Evolutionary conservation across 2,329 filamentous ascomycete species (phyloP).

Genomic region (Colletotrichum cuscutae): DNA sequence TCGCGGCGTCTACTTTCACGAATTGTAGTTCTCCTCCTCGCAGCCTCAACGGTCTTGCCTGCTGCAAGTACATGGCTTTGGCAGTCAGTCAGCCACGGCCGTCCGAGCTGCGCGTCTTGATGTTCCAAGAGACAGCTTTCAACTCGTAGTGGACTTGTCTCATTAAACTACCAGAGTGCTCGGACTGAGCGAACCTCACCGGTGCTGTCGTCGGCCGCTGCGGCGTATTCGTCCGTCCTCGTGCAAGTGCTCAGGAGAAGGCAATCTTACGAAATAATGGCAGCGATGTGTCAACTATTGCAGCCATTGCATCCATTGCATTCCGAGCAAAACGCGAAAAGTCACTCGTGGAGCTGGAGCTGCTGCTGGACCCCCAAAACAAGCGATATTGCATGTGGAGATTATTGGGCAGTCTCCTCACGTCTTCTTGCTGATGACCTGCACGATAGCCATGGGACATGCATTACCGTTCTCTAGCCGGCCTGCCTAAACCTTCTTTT

Average conservation of each 20-base stretch:
- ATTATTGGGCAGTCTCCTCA: constrained; percentile 28
- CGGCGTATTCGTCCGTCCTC: constrained; percentile 4
- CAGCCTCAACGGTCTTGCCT: constrained; percentile 17
- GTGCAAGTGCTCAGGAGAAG: constrained; percentile 26
- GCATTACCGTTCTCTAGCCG: constrained; percentile 16
- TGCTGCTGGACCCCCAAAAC: not conserved
- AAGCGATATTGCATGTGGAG: constrained; percentile 37
- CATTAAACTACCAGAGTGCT: constrained; percentile 28
- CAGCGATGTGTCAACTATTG: constrained; percentile 26
- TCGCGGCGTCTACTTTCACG: not conserved
- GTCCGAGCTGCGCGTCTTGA: constrained; percentile 21
- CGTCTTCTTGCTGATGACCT: not conserved
- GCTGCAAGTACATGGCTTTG: constrained; percentile 3
- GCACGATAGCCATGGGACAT: constrained; percentile 15
- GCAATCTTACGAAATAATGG: constrained; percentile 26
- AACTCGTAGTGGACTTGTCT: constrained; percentile 20
- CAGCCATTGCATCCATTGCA: not conserved
- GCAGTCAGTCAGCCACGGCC: not conserved
- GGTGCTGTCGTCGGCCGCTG: not conserved
- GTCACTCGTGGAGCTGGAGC: not conserved
- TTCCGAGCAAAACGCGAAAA: not conserved
- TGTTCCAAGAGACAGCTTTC: constrained; percentile 21
- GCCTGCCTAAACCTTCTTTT: constrained; percentile 19
- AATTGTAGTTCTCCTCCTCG: not conserved
- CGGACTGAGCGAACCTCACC: constrained; percentile 10